Percentiles rank a stretch among this genome's conserved stretches.
Evolutionary conservation across 768 basidiomycete genomes (phyloP).

Genomic region (Amanita rubescens): DNA sequence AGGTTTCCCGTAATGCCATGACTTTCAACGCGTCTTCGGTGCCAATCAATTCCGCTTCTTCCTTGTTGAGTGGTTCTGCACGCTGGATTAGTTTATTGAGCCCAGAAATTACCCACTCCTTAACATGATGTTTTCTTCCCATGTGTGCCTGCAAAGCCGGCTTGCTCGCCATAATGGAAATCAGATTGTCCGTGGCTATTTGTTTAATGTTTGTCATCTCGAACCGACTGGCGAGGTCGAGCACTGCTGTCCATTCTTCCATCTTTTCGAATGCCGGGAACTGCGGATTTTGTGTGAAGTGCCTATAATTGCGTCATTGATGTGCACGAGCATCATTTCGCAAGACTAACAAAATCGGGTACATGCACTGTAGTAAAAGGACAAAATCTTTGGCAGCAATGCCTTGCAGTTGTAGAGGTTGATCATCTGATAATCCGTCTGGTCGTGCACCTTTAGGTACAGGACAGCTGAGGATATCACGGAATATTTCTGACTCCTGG

Average conservation of each 20-base stretch:
- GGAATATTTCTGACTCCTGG: slow-evolving; percentile 19
- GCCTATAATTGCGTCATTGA: background rate
- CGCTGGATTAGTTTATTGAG: slow-evolving; percentile 1
- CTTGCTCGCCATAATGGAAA: background rate
- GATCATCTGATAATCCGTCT: slow-evolving; percentile 17
- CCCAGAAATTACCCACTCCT: slow-evolving; percentile 1
- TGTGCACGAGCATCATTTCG: background rate
- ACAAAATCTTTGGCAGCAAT: slow-evolving; percentile 18
- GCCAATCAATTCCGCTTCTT: slow-evolving; percentile 1
- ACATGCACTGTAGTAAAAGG: slow-evolving; percentile 18
- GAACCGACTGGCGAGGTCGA: slow-evolving; percentile 27
- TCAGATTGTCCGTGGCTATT: slow-evolving; percentile 19
- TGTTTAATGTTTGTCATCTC: slow-evolving; percentile 16
- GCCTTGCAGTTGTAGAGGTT: slow-evolving; percentile 18
- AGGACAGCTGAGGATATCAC: slow-evolving; percentile 19
- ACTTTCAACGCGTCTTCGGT: slow-evolving; percentile 2
- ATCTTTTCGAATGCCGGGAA: background rate
- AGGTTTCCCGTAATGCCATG: background rate
- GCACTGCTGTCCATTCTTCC: slow-evolving; percentile 23
- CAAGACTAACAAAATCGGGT: slow-evolving; percentile 17
- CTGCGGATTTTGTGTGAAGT: background rate
- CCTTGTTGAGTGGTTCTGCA: background rate
- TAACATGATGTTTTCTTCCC: background rate
- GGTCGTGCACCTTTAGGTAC: slow-evolving; percentile 1
- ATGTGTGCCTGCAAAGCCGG: background rate